These are phyloP conservation scores for Puccinia hordei DNA, from an alignment of 1,284 basidiomycete genomes.

Conservation along the genomic window DNA sequence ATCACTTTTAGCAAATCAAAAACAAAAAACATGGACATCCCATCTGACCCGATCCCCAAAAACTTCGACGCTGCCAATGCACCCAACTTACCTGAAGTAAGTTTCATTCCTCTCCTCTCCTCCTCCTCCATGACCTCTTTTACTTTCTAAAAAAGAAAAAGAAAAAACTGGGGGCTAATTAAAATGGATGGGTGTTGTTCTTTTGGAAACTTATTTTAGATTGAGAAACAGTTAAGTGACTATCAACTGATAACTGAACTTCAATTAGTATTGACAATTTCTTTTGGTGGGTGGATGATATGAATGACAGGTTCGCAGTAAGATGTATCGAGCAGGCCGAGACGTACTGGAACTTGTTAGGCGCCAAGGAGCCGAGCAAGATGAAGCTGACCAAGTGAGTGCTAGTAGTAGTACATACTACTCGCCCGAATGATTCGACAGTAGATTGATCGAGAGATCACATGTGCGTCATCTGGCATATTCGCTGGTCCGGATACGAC, in stretches of 20 bases:
- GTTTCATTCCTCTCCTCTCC: background rate
- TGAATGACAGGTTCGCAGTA: constrained; percentile 91
- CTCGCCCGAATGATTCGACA: too few species aligned
- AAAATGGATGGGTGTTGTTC: too few species aligned
- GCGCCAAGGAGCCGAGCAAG: constrained; percentile 74
- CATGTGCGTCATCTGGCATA: too few species aligned
- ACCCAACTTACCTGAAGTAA: constrained; percentile 48
- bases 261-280: too few species aligned
- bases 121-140: background rate
- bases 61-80: constrained; percentile 42
- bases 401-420: too few species aligned
- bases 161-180: too few species aligned
- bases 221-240: constrained; percentile 11
- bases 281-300: too few species aligned
- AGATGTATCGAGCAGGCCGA: constrained; percentile 94
- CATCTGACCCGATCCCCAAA: constrained; percentile 44
- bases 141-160: too few species aligned
- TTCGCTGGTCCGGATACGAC: background rate
- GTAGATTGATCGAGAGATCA: too few species aligned
- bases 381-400: constrained; percentile 78
- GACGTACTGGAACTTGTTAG: constrained; percentile 93
- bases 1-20: too few species aligned
- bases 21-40: constrained; percentile 44
- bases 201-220: background rate
- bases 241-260: too few species aligned